Base-by-base conservation (phyloP, 2,329 filamentous ascomycete genomes). In the Apiospora marii region DNA sequence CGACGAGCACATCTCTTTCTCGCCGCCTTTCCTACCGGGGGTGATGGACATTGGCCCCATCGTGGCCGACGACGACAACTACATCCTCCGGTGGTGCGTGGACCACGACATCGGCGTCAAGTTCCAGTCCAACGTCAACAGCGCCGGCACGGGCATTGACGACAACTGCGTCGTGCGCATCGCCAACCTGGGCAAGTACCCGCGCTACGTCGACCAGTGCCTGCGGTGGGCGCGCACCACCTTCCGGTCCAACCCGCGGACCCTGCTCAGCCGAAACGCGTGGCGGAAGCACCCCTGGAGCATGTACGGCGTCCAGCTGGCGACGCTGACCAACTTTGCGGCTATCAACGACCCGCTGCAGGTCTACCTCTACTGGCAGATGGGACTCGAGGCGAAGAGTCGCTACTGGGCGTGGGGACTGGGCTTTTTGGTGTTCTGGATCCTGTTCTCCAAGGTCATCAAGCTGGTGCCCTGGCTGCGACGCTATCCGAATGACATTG, bases 61-160 rank as follows among this genome's bases (percentile, higher is more conserved):
- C 1, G 85, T 86, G 27, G 82, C 84, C 0, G 90, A 92, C 73
- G 90, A 92, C 72, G 90, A 92, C 81, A 92, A 92, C 78, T 91
- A 86, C 75, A 81, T 89, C 48, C 92, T 90, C 0, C 83, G 90
- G 14, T 89, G 85, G 73, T 82, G 87, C 7, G 84, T 89, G 58
- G 81, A 81, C 13, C 78, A 85, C 7, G 84, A 84, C n/a, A 90
- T 85, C 84, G 81, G 84, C 10, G 86, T 91, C 72, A 83, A 84
- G 67, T 86, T 92, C 69, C 89, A 92, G 77, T 85, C 86, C 72
- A 14, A 68, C 41, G 5, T 41, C 37, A 41, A 41, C 10, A 41
- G 37, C 37, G 13, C 13, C 2, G 51, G 51, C 16, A 34, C 27
- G 2, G n/a, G 10, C 6, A 10, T 5, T 2, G 19, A 58, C 16